Evolutionary conservation across 2,329 filamentous ascomycete genomes (phyloP).

Genomic region (Amesomyces nigricolor): DNA sequence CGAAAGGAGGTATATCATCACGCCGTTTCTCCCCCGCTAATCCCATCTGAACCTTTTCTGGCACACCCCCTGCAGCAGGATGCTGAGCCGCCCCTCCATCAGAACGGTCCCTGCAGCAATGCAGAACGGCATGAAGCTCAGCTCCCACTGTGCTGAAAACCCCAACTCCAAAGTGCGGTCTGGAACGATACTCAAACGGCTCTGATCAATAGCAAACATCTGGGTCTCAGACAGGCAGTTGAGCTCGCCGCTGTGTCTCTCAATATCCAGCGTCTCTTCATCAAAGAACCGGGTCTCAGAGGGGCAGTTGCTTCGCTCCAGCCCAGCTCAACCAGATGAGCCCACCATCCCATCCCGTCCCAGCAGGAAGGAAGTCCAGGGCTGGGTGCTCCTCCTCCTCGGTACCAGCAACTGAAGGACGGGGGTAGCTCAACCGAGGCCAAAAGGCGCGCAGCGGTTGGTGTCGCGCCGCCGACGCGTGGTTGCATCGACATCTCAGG

Average conservation of each 20-base stretch:
- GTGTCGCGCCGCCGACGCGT: conserved; percentile 8
- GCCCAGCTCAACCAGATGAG: conserved; percentile 10
- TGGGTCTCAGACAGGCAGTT: too few species aligned
- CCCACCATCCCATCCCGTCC: conserved; percentile 1
- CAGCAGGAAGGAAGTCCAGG: not conserved
- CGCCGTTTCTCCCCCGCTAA: conserved; percentile 6
- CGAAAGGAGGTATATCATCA: conserved; percentile 9
- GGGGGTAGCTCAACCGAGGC: not conserved
- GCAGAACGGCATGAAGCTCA: not conserved
- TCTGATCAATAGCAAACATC: too few species aligned
- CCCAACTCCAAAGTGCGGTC: not conserved
- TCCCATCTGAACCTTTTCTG: conserved; percentile 3
- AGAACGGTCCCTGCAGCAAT: not conserved
- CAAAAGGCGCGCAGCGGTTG: not conserved
- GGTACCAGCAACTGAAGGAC: conserved; percentile 2
- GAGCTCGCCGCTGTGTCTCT: too few species aligned
- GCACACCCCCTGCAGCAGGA: conserved; percentile 6
- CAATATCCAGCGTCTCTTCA: not conserved
- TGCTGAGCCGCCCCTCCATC: not conserved
- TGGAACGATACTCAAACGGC: not conserved
- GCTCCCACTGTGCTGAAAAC: too few species aligned
- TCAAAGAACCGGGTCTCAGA: not conserved
- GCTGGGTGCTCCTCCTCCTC: not conserved
- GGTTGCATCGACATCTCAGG: conserved; percentile 2
- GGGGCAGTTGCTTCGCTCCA: conserved; percentile 1